A percentile compares a stretch with the other conserved stretches of the same genome.
Conservation (phyloP, 1,284 basidiomycete genomes). For the Neolentinus lepideus region DNA sequence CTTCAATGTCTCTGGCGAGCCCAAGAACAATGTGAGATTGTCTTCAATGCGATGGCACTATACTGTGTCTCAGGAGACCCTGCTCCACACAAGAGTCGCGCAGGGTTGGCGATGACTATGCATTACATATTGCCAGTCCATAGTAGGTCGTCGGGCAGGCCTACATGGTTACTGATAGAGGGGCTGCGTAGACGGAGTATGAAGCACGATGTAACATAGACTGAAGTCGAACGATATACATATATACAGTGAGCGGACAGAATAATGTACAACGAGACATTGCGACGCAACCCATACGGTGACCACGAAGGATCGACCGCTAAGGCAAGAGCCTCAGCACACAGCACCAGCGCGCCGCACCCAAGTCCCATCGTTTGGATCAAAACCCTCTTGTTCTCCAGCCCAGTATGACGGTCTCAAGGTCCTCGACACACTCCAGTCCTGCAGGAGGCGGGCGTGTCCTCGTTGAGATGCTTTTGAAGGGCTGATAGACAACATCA, state of each 20-base stretch:
- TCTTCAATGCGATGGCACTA: no score
- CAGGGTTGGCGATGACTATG: no score
- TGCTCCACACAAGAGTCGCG: no score
- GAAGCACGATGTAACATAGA: background rate
- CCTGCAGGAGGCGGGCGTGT: constrained; percentile 58
- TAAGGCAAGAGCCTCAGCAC: constrained; percentile 24
- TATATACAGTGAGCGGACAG: constrained; percentile 4
- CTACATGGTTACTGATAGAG: no score
- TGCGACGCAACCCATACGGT: constrained; percentile 66
- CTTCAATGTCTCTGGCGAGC: no score
- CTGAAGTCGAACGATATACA: constrained; percentile 5
- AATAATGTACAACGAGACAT: constrained; percentile 78
- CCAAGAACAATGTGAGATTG: no score
- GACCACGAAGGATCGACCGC: constrained; percentile 55
- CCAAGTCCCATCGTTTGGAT: constrained; percentile 70
- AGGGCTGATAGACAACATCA: constrained; percentile 32
- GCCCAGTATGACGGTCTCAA: constrained; percentile 76
- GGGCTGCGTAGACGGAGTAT: no score
- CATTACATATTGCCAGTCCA: no score
- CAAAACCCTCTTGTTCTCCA: constrained; percentile 53
- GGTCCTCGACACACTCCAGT: constrained; percentile 74
- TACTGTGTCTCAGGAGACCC: no score
- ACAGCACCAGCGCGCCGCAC: constrained; percentile 61
- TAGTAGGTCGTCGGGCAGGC: no score
- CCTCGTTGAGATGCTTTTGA: constrained; percentile 85